Percentiles rank a stretch among this genome's conserved stretches.
phyloP scores from a whole-genome alignment of 2,329 filamentous ascomycete genomes.

The Colletotrichum sp. region DNA sequence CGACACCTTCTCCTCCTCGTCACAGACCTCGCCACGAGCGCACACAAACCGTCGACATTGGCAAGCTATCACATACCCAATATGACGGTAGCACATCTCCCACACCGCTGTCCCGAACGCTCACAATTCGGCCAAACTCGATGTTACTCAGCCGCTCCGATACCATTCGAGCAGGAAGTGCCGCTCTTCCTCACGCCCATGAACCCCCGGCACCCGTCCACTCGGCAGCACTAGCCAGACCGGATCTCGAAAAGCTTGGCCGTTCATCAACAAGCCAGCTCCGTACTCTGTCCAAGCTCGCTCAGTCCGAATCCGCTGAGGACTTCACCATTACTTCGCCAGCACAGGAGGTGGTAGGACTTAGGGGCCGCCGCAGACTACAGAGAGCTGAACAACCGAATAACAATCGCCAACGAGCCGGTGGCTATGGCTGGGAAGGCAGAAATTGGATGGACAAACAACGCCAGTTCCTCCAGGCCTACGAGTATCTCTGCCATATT shows the following conservation, averaged over 20 bases:
- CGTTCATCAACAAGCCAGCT: slow-evolving; percentile 91
- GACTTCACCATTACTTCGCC: slow-evolving; percentile 81
- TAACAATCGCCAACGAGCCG: slow-evolving; percentile 47
- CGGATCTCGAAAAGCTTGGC: slow-evolving; percentile 82
- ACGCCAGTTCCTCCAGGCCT: slow-evolving; percentile 92
- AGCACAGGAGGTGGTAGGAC: slow-evolving; percentile 84
- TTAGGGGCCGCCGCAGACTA: slow-evolving; percentile 82
- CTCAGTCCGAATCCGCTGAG: slow-evolving; percentile 75
- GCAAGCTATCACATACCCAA: slow-evolving; percentile 57
- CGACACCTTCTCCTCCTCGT: slow-evolving; percentile 36
- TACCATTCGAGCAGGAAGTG: slow-evolving; percentile 46
- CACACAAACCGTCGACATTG: slow-evolving; percentile 69
- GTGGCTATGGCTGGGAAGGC: slow-evolving; percentile 75
- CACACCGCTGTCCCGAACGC: slow-evolving; percentile 45
- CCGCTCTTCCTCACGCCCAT: slow-evolving; percentile 33
- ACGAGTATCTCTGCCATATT: slow-evolving; percentile 98
- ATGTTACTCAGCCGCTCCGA: slow-evolving; percentile 67
- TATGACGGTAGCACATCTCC: slow-evolving; percentile 45
- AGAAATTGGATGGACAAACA: slow-evolving; percentile 99
- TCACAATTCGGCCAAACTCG: slow-evolving; percentile 60
- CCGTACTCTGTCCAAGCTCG: slow-evolving; percentile 83
- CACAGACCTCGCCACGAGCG: slow-evolving; percentile 53
- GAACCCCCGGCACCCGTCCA: slow-evolving; percentile 38
- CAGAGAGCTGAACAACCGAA: slow-evolving; percentile 70
- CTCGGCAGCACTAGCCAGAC: slow-evolving; percentile 59